Conservation (phyloP, 176 grass and related monocot genomes). For the Bolboschoenus planiculmis region DNA sequence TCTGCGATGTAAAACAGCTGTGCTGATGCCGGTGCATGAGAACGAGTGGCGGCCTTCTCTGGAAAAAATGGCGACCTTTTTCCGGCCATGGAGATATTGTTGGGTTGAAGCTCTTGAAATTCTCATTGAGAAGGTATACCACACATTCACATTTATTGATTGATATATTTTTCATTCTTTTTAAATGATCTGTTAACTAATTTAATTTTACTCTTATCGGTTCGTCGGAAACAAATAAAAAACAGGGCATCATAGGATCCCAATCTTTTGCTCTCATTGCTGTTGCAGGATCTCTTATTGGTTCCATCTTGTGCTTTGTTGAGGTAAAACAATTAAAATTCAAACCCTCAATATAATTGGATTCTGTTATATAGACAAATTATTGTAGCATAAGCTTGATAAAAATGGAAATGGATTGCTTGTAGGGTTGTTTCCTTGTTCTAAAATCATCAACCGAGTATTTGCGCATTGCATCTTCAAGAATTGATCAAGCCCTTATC, state of each 20-base stretch:
- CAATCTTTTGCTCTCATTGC: constrained; percentile 62
- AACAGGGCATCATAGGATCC: constrained; percentile 51
- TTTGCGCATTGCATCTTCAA: constrained; percentile 38
- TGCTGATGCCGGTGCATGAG: not conserved
- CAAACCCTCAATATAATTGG: not conserved
- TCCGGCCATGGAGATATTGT: not conserved
- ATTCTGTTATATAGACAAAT: not conserved
- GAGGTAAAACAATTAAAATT: constrained; percentile 37
- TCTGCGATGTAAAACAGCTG: constrained; percentile 16
- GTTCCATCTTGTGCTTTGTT: constrained; percentile 72
- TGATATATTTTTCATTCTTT: not conserved
- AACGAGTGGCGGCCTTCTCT: not conserved
- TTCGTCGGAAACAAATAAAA: not conserved
- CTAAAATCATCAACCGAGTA: constrained; percentile 37
- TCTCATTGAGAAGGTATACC: constrained; percentile 42
- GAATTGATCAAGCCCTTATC: constrained; percentile 35
- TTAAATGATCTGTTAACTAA: not conserved
- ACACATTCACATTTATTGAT: constrained; percentile 2
- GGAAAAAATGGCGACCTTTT: not conserved
- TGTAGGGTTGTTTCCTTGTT: constrained; percentile 64
- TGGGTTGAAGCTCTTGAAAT: constrained; percentile 37
- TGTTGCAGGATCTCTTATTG: constrained; percentile 68
- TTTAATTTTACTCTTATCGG: not conserved
- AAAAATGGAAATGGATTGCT: not conserved
- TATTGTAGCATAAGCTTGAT: not conserved